Conservation (phyloP, 768 basidiomycete species). For the Hypsizygus marmoreus region DNA sequence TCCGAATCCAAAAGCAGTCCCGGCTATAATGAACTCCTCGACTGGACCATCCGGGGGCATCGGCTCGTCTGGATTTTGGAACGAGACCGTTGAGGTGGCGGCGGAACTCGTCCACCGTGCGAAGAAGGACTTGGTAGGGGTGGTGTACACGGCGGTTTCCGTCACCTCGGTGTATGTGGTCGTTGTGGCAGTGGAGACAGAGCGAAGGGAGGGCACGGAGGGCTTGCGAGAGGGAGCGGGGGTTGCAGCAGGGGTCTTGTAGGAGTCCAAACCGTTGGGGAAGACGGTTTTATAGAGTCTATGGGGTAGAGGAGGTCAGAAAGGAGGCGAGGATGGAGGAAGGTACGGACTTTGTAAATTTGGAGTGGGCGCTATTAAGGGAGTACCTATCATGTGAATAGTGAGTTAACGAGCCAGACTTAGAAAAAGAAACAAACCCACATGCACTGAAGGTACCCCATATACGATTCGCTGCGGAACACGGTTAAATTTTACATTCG, state of each 20-base stretch:
- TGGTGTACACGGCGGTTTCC: conserved; percentile 16
- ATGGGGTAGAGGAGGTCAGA: not conserved
- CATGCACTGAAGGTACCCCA: conserved; percentile 80
- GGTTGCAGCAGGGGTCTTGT: conserved; percentile 38
- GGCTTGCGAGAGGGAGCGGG: conserved; percentile 36
- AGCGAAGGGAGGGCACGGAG: conserved; percentile 21
- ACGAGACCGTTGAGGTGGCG: conserved; percentile 3
- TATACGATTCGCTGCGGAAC: conserved; percentile 65
- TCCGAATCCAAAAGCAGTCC: conserved; percentile 76
- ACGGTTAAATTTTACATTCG: not conserved
- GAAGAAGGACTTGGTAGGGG: conserved; percentile 34
- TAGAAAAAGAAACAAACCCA: conserved; percentile 33
- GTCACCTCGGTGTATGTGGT: conserved; percentile 7
- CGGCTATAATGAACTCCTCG: conserved; percentile 74
- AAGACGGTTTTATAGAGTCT: conserved; percentile 71
- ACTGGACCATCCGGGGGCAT: conserved; percentile 52
- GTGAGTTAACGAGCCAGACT: conserved; percentile 2
- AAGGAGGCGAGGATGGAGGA: not conserved
- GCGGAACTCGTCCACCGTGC: conserved; percentile 35
- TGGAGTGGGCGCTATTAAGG: conserved; percentile 72
- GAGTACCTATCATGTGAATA: conserved; percentile 28
- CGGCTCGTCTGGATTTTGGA: conserved; percentile 7
- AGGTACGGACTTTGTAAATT: conserved; percentile 62
- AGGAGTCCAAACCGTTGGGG: conserved; percentile 55
- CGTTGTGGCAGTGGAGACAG: conserved; percentile 20